Base-by-base conservation (phyloP, 495 filamentous ascomycete species). In the Annulohypoxylon bovei region DNA sequence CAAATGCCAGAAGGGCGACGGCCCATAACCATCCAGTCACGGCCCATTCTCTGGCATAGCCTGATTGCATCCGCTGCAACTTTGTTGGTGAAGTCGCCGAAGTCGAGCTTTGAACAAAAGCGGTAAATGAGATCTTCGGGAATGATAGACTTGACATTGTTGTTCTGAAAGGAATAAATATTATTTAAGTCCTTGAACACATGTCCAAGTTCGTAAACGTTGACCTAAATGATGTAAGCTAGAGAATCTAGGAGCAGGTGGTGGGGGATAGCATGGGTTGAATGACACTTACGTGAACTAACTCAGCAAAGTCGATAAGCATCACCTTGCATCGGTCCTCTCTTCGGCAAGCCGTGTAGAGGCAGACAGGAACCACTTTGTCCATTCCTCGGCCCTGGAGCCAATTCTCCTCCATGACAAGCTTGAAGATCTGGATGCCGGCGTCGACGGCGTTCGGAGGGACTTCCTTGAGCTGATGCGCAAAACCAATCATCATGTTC, bases 221-320 rank as follows among this genome's bases (percentile, higher is more conserved):
- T 97, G 58, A 93, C 85, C 86, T 94, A 49, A 9, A 33, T 14
- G 3, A 50, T 18, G 62, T 23, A 61, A n/a, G 65, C 81, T 55
- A 79, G 77, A 25, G 33, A 6, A 39, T 52, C 25, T 22, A 18
- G 6, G 4, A 47, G 44, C 47, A n/a, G 47, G 25, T 9, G 1
- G 7, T 35, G 16, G 4, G 57, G 4, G 7, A 14, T 50, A 7
- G 4, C 28, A 33, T 52, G 40, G 33, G 20, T 14, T 67, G 76
- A 67, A 72, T 85, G 82, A 76, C 84, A 68, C 74, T 70, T 72
- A 76, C 74, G 12, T 72, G 87, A 46, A 94, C 81, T 47, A 92
- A 85, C 73, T 98, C 96, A 8, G 96, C 92, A 70, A 99, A 91
- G 81, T 99, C 95, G 75, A 99, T 98, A 14, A 99, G 85, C 91